Percentiles rank a stretch among this genome's conserved stretches.
Conservation (phyloP, 768 basidiomycete species). For the Amyloporia xantha region DNA sequence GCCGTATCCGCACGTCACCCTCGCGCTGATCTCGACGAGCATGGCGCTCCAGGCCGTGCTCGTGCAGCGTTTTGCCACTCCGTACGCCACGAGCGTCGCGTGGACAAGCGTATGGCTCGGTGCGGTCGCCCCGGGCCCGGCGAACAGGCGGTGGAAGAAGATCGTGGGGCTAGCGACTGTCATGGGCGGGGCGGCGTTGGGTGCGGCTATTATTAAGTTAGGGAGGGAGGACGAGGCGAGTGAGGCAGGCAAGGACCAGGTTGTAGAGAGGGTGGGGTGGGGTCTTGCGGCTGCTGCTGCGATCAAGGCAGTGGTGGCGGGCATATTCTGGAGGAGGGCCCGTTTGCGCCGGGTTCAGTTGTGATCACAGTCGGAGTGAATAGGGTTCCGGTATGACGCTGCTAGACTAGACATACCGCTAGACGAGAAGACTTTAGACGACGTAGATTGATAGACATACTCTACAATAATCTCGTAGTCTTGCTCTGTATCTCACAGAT, state of each 20-base stretch:
- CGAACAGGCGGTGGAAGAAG: not conserved
- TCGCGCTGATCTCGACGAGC: slow-evolving; percentile 1
- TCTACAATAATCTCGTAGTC: too few species aligned
- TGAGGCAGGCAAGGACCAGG: not conserved
- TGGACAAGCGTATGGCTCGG: slow-evolving; percentile 5
- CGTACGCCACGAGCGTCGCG: slow-evolving; percentile 4
- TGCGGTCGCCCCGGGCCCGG: not conserved
- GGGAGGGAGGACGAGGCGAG: slow-evolving; percentile 1
- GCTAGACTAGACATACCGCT: too few species aligned
- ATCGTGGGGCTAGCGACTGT: not conserved
- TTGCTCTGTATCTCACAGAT: too few species aligned
- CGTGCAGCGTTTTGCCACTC: slow-evolving; percentile 1
- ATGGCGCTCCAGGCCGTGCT: slow-evolving; percentile 5
- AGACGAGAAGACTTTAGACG: too few species aligned
- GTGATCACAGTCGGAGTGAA: not conserved
- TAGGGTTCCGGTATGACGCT: not conserved
- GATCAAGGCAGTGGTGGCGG: not conserved
- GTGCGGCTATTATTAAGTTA: not conserved
- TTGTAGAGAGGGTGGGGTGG: not conserved
- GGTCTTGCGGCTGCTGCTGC: not conserved
- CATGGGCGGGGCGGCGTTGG: slow-evolving; percentile 2
- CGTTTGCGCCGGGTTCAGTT: not conserved
- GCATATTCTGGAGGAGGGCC: slow-evolving; percentile 1
- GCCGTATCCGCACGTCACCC: slow-evolving; percentile 1
- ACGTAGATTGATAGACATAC: too few species aligned